Conservation (phyloP, 768 basidiomycete genomes). For the Suillus subalutaceus region DNA sequence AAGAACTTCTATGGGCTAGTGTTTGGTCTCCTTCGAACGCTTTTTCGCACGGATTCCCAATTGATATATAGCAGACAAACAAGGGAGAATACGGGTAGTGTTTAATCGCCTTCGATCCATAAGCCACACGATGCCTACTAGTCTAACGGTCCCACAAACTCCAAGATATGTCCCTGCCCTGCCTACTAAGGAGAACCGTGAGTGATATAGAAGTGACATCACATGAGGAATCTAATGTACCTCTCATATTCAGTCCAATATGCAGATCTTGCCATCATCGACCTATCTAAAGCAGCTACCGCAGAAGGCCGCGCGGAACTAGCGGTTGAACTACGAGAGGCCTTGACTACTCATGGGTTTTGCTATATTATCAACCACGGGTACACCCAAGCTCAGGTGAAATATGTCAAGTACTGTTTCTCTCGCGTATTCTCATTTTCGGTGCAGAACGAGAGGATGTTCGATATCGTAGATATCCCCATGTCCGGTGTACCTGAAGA, state of each 20-base stretch:
- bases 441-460: conserved; percentile 46
- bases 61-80: background rate
- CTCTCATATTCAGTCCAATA: conserved; percentile 36
- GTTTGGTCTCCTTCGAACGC: background rate
- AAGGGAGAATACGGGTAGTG: background rate
- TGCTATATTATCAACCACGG: conserved; percentile 40
- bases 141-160: conserved; percentile 28
- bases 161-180: conserved; percentile 37
- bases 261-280: conserved; percentile 52
- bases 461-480: conserved; percentile 51
- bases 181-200: conserved; percentile 28
- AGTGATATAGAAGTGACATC: background rate
- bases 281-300: conserved; percentile 44
- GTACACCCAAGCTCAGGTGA: conserved; percentile 39
- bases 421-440: background rate
- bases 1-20: too few relatives aligned
- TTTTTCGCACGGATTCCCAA: too few relatives aligned
- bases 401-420: background rate
- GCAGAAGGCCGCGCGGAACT: conserved; percentile 41
- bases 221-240: conserved; percentile 19
- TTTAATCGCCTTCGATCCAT: background rate
- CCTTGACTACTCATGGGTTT: conserved; percentile 43
- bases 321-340: conserved; percentile 41
- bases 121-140: conserved; percentile 26
- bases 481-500: conserved; percentile 43